A percentile compares a stretch with the other conserved stretches of the same genome.
Conservation (phyloP, 495 filamentous ascomycete genomes). For the Rhypophila decipiens region DNA sequence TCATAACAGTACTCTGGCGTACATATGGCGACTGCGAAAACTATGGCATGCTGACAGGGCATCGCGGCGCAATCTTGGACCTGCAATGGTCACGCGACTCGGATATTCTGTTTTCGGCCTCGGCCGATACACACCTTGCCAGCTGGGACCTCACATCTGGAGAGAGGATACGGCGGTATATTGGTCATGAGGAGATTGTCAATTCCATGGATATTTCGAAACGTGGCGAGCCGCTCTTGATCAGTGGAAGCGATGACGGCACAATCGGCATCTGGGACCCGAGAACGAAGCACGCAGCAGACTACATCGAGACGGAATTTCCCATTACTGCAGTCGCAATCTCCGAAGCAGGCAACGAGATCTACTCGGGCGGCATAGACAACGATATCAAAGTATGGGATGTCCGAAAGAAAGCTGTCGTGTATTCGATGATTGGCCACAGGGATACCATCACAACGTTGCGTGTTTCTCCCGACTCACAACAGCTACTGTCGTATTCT, state of each 20-base stretch:
- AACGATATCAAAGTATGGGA: slow-evolving; percentile 98
- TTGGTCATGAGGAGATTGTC: slow-evolving; percentile 90
- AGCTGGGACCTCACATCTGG: slow-evolving; percentile 94
- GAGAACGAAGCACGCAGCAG: slow-evolving; percentile 78
- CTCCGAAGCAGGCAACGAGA: slow-evolving; percentile 88
- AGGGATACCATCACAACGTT: slow-evolving; percentile 89
- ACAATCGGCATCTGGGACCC: slow-evolving; percentile 96
- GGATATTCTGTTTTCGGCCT: slow-evolving; percentile 83
- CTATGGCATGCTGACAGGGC: slow-evolving; percentile 78
- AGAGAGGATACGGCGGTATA: slow-evolving; percentile 77
- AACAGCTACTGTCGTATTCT: slow-evolving; percentile 83
- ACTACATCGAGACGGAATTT: slow-evolving; percentile 86
- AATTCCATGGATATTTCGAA: slow-evolving; percentile 83
- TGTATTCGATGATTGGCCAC: slow-evolving; percentile 85
- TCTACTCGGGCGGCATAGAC: slow-evolving; percentile 93
- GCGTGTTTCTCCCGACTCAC: slow-evolving; percentile 82
- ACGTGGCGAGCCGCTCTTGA: slow-evolving; percentile 80
- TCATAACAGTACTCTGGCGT: slow-evolving; percentile 73
- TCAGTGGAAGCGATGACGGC: slow-evolving; percentile 89
- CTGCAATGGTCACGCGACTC: slow-evolving; percentile 96
- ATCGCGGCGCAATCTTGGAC: slow-evolving; percentile 85
- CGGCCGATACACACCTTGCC: slow-evolving; percentile 83
- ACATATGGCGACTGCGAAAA: slow-evolving; percentile 90
- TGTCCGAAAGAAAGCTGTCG: slow-evolving; percentile 78
- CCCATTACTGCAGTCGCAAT: slow-evolving; percentile 88